These are phyloP conservation scores for Lentinula sp. DNA, from an alignment of 768 basidiomycete genomes.

Conservation along the genomic window DNA sequence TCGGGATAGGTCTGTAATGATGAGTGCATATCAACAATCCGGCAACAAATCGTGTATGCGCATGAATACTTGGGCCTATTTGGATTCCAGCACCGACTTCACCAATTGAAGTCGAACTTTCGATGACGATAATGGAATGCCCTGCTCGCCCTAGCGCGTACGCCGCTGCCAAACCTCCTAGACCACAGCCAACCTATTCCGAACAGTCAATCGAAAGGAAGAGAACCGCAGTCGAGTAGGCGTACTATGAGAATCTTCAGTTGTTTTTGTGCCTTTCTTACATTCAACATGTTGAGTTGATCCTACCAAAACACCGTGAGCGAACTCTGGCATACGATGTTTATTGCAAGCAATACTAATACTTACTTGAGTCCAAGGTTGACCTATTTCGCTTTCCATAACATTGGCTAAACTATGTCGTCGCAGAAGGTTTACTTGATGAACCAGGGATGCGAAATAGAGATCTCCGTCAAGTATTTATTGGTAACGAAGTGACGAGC, in stretches of 20 bases:
- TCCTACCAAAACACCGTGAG: neutral
- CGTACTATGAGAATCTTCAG: neutral
- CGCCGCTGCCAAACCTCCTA: slow-evolving; percentile 30
- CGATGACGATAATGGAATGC: slow-evolving; percentile 33
- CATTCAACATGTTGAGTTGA: neutral
- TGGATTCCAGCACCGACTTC: slow-evolving; percentile 38
- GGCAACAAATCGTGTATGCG: neutral
- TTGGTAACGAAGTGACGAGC: no score
- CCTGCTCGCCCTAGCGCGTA: slow-evolving; percentile 32
- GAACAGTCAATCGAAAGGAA: neutral
- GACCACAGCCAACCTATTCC: slow-evolving; percentile 2
- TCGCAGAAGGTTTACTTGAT: no score
- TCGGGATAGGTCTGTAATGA: neutral
- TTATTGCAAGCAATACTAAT: no score
- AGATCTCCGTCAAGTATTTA: no score
- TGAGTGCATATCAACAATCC: neutral
- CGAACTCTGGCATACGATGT: no score
- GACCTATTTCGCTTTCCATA: no score
- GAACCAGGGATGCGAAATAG: no score
- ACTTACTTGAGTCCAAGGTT: no score
- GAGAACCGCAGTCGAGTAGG: neutral
- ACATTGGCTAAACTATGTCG: no score
- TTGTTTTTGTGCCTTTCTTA: neutral
- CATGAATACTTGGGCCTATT: slow-evolving; percentile 15
- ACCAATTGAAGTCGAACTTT: slow-evolving; percentile 22